Evolutionary conservation across 2,329 filamentous ascomycete species (phyloP), one percentile per base, ranked within the genome.

Genomic region (Dryadomyces quercus-mongolicae): DNA sequence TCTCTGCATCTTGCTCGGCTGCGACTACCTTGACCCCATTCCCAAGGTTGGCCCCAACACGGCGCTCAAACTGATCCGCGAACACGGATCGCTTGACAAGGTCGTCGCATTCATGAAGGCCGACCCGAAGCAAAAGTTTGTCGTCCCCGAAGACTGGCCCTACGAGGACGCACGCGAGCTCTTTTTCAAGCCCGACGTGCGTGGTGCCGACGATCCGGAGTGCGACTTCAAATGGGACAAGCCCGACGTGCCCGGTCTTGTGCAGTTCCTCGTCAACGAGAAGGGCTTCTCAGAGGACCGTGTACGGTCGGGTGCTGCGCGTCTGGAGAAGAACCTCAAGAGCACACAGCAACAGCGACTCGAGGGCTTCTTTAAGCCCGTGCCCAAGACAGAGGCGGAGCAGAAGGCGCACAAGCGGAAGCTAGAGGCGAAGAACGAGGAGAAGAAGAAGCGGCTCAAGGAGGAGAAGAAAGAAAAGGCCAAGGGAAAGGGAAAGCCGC

Each of bases 171-270:
- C 93, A 8, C 87, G 94, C 44, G 82, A 90, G 18, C 81, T 98
- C 31, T 97, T 98, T 74, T 84, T 94, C 66, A 77, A 92, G 62
- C 93, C 93, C 0, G 90, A 97, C 62, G 92, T 98, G 25, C 84
- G 86, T 40, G 68, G 79, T 47, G 90, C 92, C 22, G 87, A 94
- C 61, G 81, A 94, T 63, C 82, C 87, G 0, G 82, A 89, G 13
- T 97, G 91, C 69, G 90, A 98, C 66, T 95, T 97, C 76, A 96
- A 95, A 70, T 98, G 94, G 93, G 90, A 96, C 47, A 85, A 84
- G 56, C 93, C 93, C 3, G 91, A 98, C 63, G 76, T 93, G 1
- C 90, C 96, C 2, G 92, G 89, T 0, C 79, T 98, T 0, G 81
- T 98, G 59, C 80, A 93, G 62, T 98, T 88, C 69, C 74, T 98